Percentiles rank a stretch among this genome's conserved stretches.
phyloP scores from a whole-genome alignment of 2,329 filamentous ascomycete species.

The Colletotrichum sp. region DNA sequence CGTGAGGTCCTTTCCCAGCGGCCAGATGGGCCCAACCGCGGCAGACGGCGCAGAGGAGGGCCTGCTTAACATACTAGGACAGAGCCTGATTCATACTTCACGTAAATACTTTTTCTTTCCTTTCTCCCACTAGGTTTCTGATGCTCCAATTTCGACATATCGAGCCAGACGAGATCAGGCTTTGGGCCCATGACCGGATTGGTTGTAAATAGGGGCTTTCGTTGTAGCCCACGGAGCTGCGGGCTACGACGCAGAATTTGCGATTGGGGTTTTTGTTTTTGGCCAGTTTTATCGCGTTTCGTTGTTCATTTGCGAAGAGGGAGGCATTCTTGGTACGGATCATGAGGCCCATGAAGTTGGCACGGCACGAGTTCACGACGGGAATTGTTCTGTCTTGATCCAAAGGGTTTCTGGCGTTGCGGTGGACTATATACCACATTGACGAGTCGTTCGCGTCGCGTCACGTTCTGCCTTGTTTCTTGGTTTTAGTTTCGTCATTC shows the following conservation, averaged over 20 bases:
- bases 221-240: background rate
- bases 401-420: constrained; percentile 16
- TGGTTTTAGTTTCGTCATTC: background rate
- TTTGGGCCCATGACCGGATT: background rate
- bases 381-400: constrained; percentile 10
- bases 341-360: background rate
- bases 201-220: constrained; percentile 12
- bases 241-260: background rate
- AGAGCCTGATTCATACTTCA: background rate
- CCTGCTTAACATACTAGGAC: constrained; percentile 23
- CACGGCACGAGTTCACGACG: background rate
- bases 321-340: background rate
- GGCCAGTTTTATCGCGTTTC: background rate
- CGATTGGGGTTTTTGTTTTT: background rate
- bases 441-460: constrained; percentile 15
- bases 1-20: constrained; percentile 86
- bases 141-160: background rate
- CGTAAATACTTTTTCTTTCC: constrained; percentile 3
- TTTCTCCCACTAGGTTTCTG: background rate
- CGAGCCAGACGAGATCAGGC: background rate
- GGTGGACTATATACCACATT: constrained; percentile 22
- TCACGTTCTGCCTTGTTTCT: constrained; percentile 11
- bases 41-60: constrained; percentile 72
- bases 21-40: constrained; percentile 82
- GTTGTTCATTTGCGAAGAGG: background rate